Base-by-base conservation (phyloP, 2,329 filamentous ascomycete genomes). In the Lasiodiplodia citricola region DNA sequence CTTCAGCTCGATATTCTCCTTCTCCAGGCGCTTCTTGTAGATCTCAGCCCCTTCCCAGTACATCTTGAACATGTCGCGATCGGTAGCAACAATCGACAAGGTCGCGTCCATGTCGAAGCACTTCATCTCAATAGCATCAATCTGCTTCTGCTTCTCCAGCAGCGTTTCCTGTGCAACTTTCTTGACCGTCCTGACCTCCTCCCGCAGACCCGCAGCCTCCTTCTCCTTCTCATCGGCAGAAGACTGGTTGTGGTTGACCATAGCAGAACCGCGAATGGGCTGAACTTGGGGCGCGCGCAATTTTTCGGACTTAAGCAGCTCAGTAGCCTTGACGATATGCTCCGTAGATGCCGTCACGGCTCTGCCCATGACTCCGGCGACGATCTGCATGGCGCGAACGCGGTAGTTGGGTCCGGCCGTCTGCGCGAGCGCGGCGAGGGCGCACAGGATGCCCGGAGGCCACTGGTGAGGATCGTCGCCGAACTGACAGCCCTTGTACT, bases 341-440 rank as follows among this genome's bases (percentile, higher is more conserved):
- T 57, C 55, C 18, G 31, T 21, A 10, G 55, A 11, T 3, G 31
- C 10, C 7, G 18, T 28, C 18, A 18, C 35, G 4, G 21, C 1
- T n/a, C 3, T 16, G n/a, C 18, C 51, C 51, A 54, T 28, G 51
- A 21, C 55, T 4, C 3, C 18, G 4, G 55, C 5, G 31, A 37
- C n/a, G 2, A 38, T 13, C 31, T 57, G 55, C 55, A 57, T 57
- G n/a, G 55, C 55, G 35, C n/a, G 55, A n/a, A 57, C 21, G n/a
- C 35, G 55, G n/a, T 38, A 2, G 18, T 2, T 31, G 18, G 31
- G 31, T 23, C 60, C 60, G 25, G 31, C 47, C 18, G 38, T 23
- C 6, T 21, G 38, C 8, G 60, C 60, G 13, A 65, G 41, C 11
- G 14, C 23, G 6, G 60, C 60, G 11, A 54, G 47, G 3, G 60